Evolutionary conservation across 2,329 filamentous ascomycete genomes (phyloP).

Genomic region (Didymella segeticola): DNA sequence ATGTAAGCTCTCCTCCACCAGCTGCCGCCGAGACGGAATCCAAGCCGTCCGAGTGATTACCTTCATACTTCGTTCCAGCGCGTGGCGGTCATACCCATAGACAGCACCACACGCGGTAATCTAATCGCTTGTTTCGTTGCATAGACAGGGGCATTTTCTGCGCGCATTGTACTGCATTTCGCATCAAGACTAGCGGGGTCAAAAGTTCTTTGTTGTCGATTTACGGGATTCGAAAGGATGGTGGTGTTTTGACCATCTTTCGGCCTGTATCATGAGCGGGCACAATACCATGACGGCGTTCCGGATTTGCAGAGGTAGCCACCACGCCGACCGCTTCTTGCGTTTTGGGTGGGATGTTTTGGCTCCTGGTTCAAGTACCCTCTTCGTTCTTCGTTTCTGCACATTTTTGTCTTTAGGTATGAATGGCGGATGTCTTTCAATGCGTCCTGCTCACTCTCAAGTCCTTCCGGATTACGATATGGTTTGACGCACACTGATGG

Average conservation of each 20-base stretch:
- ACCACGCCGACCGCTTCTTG: slow-evolving; percentile 31
- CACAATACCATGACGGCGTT: slow-evolving; percentile 37
- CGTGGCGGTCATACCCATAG: slow-evolving; percentile 46
- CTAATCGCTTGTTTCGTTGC: slow-evolving; percentile 51
- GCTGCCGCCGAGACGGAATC: slow-evolving; percentile 53
- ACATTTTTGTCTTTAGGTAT: slow-evolving; percentile 20
- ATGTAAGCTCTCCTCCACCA: slow-evolving; percentile 70
- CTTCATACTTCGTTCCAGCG: slow-evolving; percentile 41
- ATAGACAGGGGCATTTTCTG: slow-evolving; percentile 50
- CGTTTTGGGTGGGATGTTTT: slow-evolving; percentile 27
- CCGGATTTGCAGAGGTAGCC: slow-evolving; percentile 29
- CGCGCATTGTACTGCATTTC: slow-evolving; percentile 50
- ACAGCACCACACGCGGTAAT: slow-evolving; percentile 46
- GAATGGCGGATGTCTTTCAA: slow-evolving; percentile 6
- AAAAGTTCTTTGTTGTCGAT: slow-evolving; percentile 39
- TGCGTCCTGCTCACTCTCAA: slow-evolving; percentile 18
- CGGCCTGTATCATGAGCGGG: slow-evolving; percentile 21
- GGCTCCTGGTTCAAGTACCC: slow-evolving; percentile 16
- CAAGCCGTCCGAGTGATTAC: slow-evolving; percentile 49
- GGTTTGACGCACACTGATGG: slow-evolving; percentile 10
- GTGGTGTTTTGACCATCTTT: slow-evolving; percentile 26
- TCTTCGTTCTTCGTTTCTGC: slow-evolving; percentile 22
- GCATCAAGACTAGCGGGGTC: slow-evolving; percentile 29
- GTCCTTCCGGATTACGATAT: slow-evolving; percentile 4
- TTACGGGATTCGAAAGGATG: slow-evolving; percentile 20